Evolutionary conservation across 2,329 filamentous ascomycete species (phyloP), one percentile per base, ranked within the genome.

Genomic region (Xylariaceae sp.): DNA sequence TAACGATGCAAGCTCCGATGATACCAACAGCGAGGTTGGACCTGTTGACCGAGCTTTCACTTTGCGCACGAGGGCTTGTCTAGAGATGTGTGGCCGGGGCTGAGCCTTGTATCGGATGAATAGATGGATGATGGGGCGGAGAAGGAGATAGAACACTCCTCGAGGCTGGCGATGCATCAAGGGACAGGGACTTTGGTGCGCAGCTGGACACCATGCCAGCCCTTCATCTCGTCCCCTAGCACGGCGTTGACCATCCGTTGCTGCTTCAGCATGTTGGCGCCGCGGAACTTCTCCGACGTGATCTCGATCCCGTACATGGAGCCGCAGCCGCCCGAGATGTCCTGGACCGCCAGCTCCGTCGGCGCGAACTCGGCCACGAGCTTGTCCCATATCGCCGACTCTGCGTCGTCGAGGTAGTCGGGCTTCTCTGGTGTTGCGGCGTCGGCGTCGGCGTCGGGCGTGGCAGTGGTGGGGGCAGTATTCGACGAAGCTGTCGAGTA

Each of bases 271-370:
- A 89, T 79, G 34, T 70, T 73, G 52, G 79, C 61, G 32, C 85
- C 87, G 38, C 72, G 71, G 63, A 94, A 94, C 53, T 70, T 73
- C 32, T 78, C 71, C 6, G 83, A 85, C 33, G 79, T 74, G 48
- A 92, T 80, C 54, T 89, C 82, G 50, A 94, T 83, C 40, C 80
- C 83, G 65, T 92, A 92, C 87, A 92, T 92, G 56, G 81, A 85
- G 8, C 86, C 86, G 64, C 86, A 94, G 19, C 86, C 86, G 42
- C 87, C 86, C 16, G 82, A 87, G 36, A 92, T 78, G 64, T 94
- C 86, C 59, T 83, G 81, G 8, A 92, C 84, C 61, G 79, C 62
- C 17, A 80, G 61, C 42, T 71, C 61, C 0, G 68, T 69, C 0
- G 75, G 74, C 2, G 59, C 47, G 39, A 78, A 73, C 53, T 71